Conservation (phyloP, 2,329 filamentous ascomycete genomes). For the Pyricularia sp. region DNA sequence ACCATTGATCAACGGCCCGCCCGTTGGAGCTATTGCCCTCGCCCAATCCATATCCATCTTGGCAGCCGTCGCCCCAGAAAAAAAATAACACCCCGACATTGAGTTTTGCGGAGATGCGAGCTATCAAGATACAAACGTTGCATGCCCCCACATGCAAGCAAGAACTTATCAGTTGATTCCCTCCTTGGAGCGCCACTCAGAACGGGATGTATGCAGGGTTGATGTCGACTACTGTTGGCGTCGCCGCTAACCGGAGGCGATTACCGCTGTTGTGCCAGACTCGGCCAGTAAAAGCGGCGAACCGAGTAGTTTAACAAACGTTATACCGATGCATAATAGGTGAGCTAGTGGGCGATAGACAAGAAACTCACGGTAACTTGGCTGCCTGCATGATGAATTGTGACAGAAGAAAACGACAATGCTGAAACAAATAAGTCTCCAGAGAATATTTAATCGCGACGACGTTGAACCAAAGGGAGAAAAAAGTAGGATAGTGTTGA, state of each 20-base stretch:
- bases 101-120: not conserved
- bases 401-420: too few relatives aligned
- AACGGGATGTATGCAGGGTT: not conserved
- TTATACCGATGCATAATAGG: not conserved
- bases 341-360: not conserved
- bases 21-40: not conserved
- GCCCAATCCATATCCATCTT: not conserved
- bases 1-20: not conserved
- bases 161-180: not conserved
- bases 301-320: not conserved
- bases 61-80: not conserved
- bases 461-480: not conserved
- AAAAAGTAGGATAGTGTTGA: not conserved
- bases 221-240: not conserved
- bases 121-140: not conserved
- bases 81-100: not conserved
- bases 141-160: not conserved
- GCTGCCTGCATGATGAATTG: too few relatives aligned
- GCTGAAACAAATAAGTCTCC: too few relatives aligned
- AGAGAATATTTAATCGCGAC: too few relatives aligned
- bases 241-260: not conserved
- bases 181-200: not conserved
- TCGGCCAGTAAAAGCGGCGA: not conserved
- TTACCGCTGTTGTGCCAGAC: not conserved
- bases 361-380: not conserved